phyloP scores from a whole-genome alignment of 2,329 filamentous ascomycete species.

The Fusarium anthophilum region DNA sequence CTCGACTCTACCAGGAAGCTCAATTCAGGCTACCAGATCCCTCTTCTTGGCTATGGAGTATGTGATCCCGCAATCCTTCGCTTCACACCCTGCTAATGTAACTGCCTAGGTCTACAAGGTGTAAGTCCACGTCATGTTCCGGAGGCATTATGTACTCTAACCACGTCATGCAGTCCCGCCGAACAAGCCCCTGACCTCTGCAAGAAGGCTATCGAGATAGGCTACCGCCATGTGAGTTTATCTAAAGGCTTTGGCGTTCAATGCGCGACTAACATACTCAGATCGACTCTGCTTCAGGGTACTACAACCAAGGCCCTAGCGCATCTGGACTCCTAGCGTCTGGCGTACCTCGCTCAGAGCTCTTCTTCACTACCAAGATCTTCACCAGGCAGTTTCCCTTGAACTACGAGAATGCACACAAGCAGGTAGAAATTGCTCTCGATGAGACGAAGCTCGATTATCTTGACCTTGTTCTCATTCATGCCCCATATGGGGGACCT shows the following conservation, averaged over 20 bases:
- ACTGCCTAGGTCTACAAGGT: slow-evolving; percentile 60
- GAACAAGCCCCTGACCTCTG: slow-evolving; percentile 49
- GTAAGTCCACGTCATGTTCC: slow-evolving; percentile 48
- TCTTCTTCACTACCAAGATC: slow-evolving; percentile 68
- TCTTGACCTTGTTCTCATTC: slow-evolving; percentile 73
- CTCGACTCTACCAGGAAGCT: slow-evolving; percentile 62
- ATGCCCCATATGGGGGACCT: slow-evolving; percentile 68
- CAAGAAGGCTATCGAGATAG: slow-evolving; percentile 57
- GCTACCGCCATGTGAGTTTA: slow-evolving; percentile 62
- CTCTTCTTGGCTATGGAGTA: slow-evolving; percentile 64
- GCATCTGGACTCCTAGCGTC: slow-evolving; percentile 56
- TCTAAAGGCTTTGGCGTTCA: not conserved
- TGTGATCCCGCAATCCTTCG: slow-evolving; percentile 35
- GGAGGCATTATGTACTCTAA: not conserved
- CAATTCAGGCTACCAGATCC: slow-evolving; percentile 63
- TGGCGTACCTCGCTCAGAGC: slow-evolving; percentile 55
- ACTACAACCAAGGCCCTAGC: slow-evolving; percentile 61
- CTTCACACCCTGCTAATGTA: slow-evolving; percentile 9
- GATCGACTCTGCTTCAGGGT: slow-evolving; percentile 64
- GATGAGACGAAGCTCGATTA: slow-evolving; percentile 70
- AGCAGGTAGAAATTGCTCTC: slow-evolving; percentile 71
- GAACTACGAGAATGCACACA: slow-evolving; percentile 71
- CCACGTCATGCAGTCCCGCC: slow-evolving; percentile 40
- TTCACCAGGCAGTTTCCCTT: slow-evolving; percentile 51
- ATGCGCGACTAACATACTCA: slow-evolving; percentile 30